These are phyloP conservation scores for Paecilomyces sp. DNA, from an alignment of 2,329 filamentous ascomycete genomes.

Conservation along the genomic window DNA sequence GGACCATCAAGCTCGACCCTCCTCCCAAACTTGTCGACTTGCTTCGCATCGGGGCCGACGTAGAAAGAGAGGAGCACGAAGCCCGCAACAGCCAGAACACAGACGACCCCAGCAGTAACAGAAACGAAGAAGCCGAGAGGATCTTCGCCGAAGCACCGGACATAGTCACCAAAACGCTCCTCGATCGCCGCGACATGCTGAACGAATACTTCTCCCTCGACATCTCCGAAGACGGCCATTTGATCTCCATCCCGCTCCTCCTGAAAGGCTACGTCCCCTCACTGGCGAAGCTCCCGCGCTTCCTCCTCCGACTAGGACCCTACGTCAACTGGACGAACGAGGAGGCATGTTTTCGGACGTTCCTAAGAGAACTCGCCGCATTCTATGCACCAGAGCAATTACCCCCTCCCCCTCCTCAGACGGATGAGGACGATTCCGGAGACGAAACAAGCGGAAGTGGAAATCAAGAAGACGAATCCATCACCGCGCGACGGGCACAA, in stretches of 20 bases:
- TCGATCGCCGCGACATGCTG: conserved; percentile 77
- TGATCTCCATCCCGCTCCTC: conserved; percentile 74
- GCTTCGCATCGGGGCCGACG: conserved; percentile 63
- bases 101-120: not conserved
- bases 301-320: conserved; percentile 80
- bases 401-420: conserved; percentile 36
- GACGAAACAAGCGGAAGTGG: conserved; percentile 4
- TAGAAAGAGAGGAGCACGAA: conserved; percentile 51
- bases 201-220: conserved; percentile 87
- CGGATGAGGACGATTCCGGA: not conserved
- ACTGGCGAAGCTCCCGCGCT: conserved; percentile 78
- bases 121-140: conserved; percentile 44
- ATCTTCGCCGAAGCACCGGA: conserved; percentile 61
- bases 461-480: conserved; percentile 33
- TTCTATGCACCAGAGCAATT: conserved; percentile 89
- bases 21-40: conserved; percentile 65
- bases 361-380: conserved; percentile 76
- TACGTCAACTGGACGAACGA: conserved; percentile 82
- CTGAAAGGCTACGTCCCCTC: conserved; percentile 83
- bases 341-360: conserved; percentile 74
- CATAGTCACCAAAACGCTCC: conserved; percentile 59
- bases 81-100: not conserved
- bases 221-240: conserved; percentile 67
- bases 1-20: conserved; percentile 70
- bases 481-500: conserved; percentile 53